phyloP scores from a whole-genome alignment of 768 basidiomycete species.

The Mycena epipterygia region DNA sequence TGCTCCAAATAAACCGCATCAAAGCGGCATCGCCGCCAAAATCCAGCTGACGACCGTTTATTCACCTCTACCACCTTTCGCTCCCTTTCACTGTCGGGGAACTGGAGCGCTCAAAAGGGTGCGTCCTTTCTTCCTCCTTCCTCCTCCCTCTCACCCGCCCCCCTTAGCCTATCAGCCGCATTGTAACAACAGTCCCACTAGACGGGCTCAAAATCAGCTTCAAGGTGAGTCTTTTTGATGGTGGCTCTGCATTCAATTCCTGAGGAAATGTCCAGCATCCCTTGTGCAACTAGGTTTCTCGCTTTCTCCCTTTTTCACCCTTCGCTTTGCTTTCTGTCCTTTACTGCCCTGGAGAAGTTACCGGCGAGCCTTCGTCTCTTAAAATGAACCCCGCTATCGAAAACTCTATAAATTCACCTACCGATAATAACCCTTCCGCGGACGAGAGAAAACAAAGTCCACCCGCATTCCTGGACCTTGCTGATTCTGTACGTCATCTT shows the following conservation, averaged over 20 bases:
- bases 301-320: constrained; percentile 62
- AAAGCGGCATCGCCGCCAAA: constrained; percentile 10
- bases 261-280: constrained; percentile 59
- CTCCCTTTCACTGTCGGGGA: constrained; percentile 50
- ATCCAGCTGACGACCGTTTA: constrained; percentile 57
- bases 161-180: constrained; percentile 62
- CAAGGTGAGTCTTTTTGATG: constrained; percentile 65
- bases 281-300: constrained; percentile 77
- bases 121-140: constrained; percentile 36
- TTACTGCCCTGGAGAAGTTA: constrained; percentile 69
- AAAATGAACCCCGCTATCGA: constrained; percentile 81
- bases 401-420: constrained; percentile 73
- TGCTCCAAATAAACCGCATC: constrained; percentile 14
- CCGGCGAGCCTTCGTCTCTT: constrained; percentile 54
- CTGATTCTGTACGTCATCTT: constrained; percentile 82
- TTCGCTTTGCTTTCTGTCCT: constrained; percentile 68
- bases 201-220: constrained; percentile 82
- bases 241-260: constrained; percentile 40
- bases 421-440: constrained; percentile 76
- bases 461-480: constrained; percentile 93
- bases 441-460: constrained; percentile 89
- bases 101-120: constrained; percentile 65
- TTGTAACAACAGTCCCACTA: constrained; percentile 89
- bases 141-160: constrained; percentile 35
- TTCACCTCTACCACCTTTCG: constrained; percentile 51